Base-by-base conservation (phyloP, 176 grass and related monocot species). In the Tillandsia leiboldiana region DNA sequence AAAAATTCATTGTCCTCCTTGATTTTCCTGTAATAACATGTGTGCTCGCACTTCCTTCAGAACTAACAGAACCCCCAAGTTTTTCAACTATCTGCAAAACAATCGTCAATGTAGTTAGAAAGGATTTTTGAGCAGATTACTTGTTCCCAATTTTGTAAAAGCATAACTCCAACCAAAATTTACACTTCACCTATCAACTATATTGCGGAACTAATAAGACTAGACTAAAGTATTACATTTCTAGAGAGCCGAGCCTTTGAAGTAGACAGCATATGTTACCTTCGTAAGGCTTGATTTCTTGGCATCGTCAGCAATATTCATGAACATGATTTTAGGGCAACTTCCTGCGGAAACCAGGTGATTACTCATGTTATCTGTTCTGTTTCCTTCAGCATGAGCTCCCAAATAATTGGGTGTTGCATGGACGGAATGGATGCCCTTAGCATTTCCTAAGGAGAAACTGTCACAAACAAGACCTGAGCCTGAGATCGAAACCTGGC, bases 11-110 rank as follows among this genome's bases (percentile, higher is more conserved):
- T 48, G 91, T 96, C 76, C 72, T 91, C 49, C 87, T 82, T 72
- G 72, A 82, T 91, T 91, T 91, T 79, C 82, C 82, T 11, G 91
- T 91, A 48, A 91, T 82, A 10, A 96, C 68, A 86, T 96, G 91
- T 53, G 91, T 91, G 61, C 82, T 81, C 59, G 63, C 72, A 80
- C 79, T 67, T 78, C 91, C 87, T 79, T 88, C 80, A 23, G 51
- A 86, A 23, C 87, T 88, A 73, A 91, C 87, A 51, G 51, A 62
- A 2, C 87, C 91, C 3, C 85, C 78, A 54, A 96, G 87, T 47
- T 72, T 82, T 67, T 84, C 75, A 51, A 96, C 80, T 56, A 96
- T 79, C 91, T 96, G 71, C 51, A 48, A 13, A 63, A 8, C 26
- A 75, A 51, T 75, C 7, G 42, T 28, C 26, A 51, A 53, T 33